These are phyloP conservation scores for Trichoderma erinaceum DNA, from an alignment of 495 filamentous ascomycete genomes.

Conservation along the genomic window DNA sequence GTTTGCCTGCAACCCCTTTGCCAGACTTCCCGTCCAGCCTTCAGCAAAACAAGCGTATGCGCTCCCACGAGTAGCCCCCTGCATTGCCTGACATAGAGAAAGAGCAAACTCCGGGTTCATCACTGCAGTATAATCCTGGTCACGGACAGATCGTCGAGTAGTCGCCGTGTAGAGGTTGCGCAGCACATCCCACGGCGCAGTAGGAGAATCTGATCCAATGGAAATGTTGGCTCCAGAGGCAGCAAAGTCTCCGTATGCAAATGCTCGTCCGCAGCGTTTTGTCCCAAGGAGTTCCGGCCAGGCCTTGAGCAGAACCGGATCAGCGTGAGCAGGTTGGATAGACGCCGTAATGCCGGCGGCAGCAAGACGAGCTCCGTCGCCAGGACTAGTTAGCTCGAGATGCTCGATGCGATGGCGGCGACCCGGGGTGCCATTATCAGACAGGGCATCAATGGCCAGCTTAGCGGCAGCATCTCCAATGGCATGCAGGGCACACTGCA, in stretches of 20 bases:
- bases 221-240: constrained; percentile 48
- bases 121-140: constrained; percentile 37
- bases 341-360: constrained; percentile 53
- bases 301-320: constrained; percentile 54
- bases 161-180: constrained; percentile 54
- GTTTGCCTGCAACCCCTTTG: constrained; percentile 47
- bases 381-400: constrained; percentile 50
- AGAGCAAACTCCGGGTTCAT: constrained; percentile 51
- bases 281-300: constrained; percentile 52
- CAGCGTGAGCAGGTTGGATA: constrained; percentile 57
- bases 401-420: constrained; percentile 57
- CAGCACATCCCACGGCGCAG: constrained; percentile 49
- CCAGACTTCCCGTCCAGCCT: constrained; percentile 41
- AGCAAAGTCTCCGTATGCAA: constrained; percentile 56
- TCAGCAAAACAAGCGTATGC: constrained; percentile 57
- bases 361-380: constrained; percentile 48
- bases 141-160: constrained; percentile 49
- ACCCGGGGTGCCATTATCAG: constrained; percentile 36
- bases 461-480: constrained; percentile 56
- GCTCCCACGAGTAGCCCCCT: constrained; percentile 48
- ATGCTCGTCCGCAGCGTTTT: constrained; percentile 49
- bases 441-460: constrained; percentile 50
- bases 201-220: constrained; percentile 56
- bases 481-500: constrained; percentile 61
- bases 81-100: constrained; percentile 44